These are phyloP conservation scores for Elsinoe batatas DNA, from an alignment of 2,329 filamentous ascomycete species.

Conservation along the genomic window DNA sequence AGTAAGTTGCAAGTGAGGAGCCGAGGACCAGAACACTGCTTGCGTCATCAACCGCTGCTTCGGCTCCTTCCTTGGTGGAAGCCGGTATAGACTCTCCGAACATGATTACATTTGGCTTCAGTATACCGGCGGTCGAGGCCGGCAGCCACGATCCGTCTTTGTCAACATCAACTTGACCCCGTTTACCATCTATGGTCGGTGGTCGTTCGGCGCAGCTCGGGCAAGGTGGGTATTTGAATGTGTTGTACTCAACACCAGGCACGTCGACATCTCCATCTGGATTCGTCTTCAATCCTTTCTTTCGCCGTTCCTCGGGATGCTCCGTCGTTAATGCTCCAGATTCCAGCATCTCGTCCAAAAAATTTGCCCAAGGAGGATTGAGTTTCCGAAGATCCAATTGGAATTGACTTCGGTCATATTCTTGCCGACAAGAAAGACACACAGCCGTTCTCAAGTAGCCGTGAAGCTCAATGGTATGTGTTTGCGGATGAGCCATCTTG, in stretches of 20 bases:
- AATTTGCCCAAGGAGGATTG: slow-evolving; percentile 77
- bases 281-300: slow-evolving; percentile 68
- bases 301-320: slow-evolving; percentile 57
- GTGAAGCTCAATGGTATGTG: slow-evolving; percentile 77
- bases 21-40: slow-evolving; percentile 70
- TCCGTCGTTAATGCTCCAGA: slow-evolving; percentile 70
- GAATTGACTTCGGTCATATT: slow-evolving; percentile 62
- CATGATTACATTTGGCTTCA: slow-evolving; percentile 93
- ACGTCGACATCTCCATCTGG: slow-evolving; percentile 93
- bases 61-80: slow-evolving; percentile 62
- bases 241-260: slow-evolving; percentile 75
- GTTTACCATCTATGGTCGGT: slow-evolving; percentile 47
- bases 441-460: slow-evolving; percentile 75
- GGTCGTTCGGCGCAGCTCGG: slow-evolving; percentile 63
- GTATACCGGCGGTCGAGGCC: slow-evolving; percentile 53
- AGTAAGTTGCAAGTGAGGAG: slow-evolving; percentile 88
- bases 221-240: slow-evolving; percentile 85
- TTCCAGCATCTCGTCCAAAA: slow-evolving; percentile 61
- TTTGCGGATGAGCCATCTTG: slow-evolving; percentile 58
- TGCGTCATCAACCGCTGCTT: slow-evolving; percentile 68
- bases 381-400: slow-evolving; percentile 65
- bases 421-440: slow-evolving; percentile 67
- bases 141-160: slow-evolving; percentile 67
- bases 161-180: slow-evolving; percentile 58
- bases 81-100: slow-evolving; percentile 80